Percentiles rank a stretch among this genome's conserved stretches.
phyloP scores from a whole-genome alignment of 495 filamentous ascomycete genomes.

The Penicillium lividum region DNA sequence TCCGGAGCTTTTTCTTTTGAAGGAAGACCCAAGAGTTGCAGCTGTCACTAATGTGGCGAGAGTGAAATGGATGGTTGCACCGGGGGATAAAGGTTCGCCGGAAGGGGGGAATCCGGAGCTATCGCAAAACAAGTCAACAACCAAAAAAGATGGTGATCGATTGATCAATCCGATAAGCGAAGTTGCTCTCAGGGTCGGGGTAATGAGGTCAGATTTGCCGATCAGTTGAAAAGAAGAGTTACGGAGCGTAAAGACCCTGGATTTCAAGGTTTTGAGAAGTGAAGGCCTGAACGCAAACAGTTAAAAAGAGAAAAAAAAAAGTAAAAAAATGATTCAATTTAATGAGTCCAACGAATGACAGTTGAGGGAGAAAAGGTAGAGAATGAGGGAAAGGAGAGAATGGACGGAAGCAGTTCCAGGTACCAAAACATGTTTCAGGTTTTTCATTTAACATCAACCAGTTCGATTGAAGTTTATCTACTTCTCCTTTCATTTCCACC shows the following conservation, averaged over 20 bases:
- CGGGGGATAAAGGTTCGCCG: constrained; percentile 17
- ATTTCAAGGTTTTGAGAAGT: background rate
- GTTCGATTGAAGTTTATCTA: background rate
- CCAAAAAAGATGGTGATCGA: background rate
- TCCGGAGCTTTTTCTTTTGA: background rate
- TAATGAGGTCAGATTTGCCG: constrained; percentile 23
- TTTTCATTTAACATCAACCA: background rate
- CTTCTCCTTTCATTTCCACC: background rate
- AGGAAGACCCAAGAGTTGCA: constrained; percentile 3
- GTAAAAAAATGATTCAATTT: background rate
- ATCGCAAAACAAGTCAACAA: background rate
- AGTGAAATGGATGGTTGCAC: constrained; percentile 20
- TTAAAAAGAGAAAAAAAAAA: background rate
- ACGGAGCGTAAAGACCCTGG: background rate
- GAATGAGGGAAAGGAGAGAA: constrained; percentile 19
- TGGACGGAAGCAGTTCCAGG: constrained; percentile 24
- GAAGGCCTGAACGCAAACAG: background rate
- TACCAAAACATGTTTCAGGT: background rate
- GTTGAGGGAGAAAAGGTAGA: constrained; percentile 8
- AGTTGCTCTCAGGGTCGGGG: background rate
- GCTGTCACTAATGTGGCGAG: constrained; percentile 32
- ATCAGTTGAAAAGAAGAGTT: constrained; percentile 9
- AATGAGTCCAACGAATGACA: background rate
- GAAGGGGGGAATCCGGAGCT: constrained; percentile 20
- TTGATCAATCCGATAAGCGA: background rate